Percentiles rank a stretch among this genome's conserved stretches.
These are phyloP conservation scores for Cryptomeria japonica DNA, from an alignment of 75 land plant genomes.

Conservation along the genomic window DNA sequence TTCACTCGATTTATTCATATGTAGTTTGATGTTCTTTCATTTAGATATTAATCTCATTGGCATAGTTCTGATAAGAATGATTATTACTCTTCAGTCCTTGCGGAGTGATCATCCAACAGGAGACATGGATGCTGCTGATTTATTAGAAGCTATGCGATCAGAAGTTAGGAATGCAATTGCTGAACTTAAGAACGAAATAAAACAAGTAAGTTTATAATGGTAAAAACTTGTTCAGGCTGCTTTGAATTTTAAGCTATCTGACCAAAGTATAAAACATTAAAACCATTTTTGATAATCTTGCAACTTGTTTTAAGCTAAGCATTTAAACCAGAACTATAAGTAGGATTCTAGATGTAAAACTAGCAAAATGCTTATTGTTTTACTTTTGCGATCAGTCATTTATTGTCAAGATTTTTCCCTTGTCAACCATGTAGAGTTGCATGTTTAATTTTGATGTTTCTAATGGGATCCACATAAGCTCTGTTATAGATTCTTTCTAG, in stretches of 20 bases:
- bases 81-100: conserved; percentile 1
- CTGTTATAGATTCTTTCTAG: background rate
- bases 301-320: background rate
- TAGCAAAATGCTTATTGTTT: background rate
- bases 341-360: background rate
- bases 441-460: background rate
- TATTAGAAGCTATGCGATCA: conserved; percentile 71
- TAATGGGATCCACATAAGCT: background rate
- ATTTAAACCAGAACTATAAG: background rate
- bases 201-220: conserved; percentile 43
- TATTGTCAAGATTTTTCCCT: background rate
- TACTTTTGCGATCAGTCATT: background rate
- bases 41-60: background rate
- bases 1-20: background rate
- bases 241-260: background rate
- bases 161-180: conserved; percentile 84
- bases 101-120: conserved; percentile 63
- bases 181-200: conserved; percentile 66
- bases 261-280: background rate
- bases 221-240: background rate
- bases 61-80: background rate
- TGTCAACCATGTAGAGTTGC: background rate
- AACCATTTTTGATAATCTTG: background rate
- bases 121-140: conserved; percentile 45
- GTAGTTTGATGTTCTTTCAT: background rate